phyloP scores from a whole-genome alignment of 176 grass and related monocot genomes.

The Eleusine indica region DNA sequence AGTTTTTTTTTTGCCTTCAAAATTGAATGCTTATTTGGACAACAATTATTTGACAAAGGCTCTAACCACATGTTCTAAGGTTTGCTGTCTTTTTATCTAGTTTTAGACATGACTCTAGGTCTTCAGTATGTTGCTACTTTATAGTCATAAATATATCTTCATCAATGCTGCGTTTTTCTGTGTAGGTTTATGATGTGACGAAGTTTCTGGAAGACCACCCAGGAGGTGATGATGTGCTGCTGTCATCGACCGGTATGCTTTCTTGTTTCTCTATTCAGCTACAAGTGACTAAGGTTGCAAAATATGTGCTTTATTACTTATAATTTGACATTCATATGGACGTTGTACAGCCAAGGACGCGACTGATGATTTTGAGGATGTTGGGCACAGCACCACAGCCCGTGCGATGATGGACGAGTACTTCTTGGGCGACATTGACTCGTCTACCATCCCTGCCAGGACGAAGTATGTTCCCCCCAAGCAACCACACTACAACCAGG shows the following conservation, averaged over 20 bases:
- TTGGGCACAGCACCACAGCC: slow-evolving; percentile 83
- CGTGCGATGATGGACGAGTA: slow-evolving; percentile 78
- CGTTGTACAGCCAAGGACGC: slow-evolving; percentile 71
- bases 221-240: slow-evolving; percentile 80
- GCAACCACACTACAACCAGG: slow-evolving; percentile 87
- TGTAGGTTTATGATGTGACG: slow-evolving; percentile 77
- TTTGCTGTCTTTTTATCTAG: background rate
- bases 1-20: background rate
- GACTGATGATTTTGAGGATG: slow-evolving; percentile 86
- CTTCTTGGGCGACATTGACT: slow-evolving; percentile 55
- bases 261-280: background rate
- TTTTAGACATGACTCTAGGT: background rate
- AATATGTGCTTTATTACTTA: background rate
- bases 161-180: background rate
- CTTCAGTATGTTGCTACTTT: background rate
- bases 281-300: background rate
- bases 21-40: background rate
- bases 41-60: background rate
- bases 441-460: slow-evolving; percentile 60
- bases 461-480: slow-evolving; percentile 71
- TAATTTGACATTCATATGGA: background rate
- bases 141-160: background rate
- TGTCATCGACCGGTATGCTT: slow-evolving; percentile 76
- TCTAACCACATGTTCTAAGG: background rate
- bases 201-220: slow-evolving; percentile 90